Conservation (phyloP, 2,329 filamentous ascomycete species). For the Seiridium unicorne region DNA sequence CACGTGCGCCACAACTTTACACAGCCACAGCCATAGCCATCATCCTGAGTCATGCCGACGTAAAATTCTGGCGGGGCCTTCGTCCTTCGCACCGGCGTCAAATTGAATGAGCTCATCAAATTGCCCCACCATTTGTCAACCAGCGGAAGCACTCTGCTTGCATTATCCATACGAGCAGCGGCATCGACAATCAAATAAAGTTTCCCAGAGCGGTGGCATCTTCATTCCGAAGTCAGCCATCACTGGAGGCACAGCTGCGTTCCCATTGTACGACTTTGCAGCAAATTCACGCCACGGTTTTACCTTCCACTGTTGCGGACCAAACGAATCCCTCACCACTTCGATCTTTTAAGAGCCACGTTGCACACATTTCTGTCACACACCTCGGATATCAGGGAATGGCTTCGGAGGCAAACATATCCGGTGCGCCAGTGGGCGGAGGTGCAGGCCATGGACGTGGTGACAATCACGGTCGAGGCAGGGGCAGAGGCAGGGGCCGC, state of each 20-base stretch:
- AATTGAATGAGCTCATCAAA: neutral
- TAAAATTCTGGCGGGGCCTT: neutral
- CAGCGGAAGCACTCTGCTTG: neutral
- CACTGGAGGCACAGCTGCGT: too few relatives aligned
- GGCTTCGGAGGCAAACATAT: neutral
- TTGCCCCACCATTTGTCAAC: neutral
- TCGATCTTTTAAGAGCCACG: too few relatives aligned
- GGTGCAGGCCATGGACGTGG: slow-evolving; percentile 24
- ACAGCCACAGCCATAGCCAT: too few relatives aligned
- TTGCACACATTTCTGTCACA: neutral
- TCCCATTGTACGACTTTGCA: too few relatives aligned
- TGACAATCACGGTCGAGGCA: slow-evolving; percentile 33
- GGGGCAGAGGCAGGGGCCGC: slow-evolving; percentile 36
- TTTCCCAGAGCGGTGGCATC: neutral
- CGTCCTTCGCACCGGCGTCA: neutral
- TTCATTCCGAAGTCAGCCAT: too few relatives aligned
- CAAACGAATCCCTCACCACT: too few relatives aligned
- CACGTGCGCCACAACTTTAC: neutral
- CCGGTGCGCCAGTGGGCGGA: neutral
- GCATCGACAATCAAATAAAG: too few relatives aligned
- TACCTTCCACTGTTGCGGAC: too few relatives aligned
- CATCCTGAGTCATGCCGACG: neutral
- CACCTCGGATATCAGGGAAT: neutral
- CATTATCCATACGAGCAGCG: neutral
- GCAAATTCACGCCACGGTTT: too few relatives aligned